These are phyloP conservation scores for Stachybotrys elegans DNA, from an alignment of 2,329 filamentous ascomycete genomes.

Conservation along the genomic window DNA sequence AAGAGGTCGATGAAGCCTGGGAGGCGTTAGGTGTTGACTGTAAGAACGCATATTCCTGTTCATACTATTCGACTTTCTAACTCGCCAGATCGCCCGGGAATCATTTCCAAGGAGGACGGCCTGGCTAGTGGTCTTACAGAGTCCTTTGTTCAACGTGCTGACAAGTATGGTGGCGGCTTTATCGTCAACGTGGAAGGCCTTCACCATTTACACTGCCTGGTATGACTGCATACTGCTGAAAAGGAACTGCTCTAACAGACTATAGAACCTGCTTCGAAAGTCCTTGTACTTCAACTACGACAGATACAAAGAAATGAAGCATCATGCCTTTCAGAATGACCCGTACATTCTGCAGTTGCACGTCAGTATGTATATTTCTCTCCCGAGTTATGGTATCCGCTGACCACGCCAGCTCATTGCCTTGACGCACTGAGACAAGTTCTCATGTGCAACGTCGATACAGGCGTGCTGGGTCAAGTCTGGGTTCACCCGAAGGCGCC, in stretches of 20 bases:
- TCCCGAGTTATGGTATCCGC: neutral
- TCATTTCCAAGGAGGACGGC: slow-evolving; percentile 46
- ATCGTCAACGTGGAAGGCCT: slow-evolving; percentile 52
- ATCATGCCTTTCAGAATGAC: slow-evolving; percentile 51
- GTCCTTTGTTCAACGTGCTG: slow-evolving; percentile 50
- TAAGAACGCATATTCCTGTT: slow-evolving; percentile 17
- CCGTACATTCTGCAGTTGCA: slow-evolving; percentile 50
- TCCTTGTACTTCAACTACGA: slow-evolving; percentile 54
- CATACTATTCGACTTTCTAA: no score
- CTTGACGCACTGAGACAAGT: slow-evolving; percentile 57
- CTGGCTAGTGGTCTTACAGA: slow-evolving; percentile 42
- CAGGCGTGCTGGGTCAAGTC: slow-evolving; percentile 55
- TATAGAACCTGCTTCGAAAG: slow-evolving; percentile 52
- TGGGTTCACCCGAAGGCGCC: slow-evolving; percentile 46
- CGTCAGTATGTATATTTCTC: slow-evolving; percentile 39
- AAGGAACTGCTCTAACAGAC: neutral
- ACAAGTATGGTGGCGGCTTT: slow-evolving; percentile 54
- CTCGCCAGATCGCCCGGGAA: slow-evolving; percentile 35
- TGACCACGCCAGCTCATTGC: slow-evolving; percentile 37
- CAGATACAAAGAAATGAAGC: slow-evolving; percentile 45
- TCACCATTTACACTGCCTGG: slow-evolving; percentile 55
- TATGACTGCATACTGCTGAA: slow-evolving; percentile 13
- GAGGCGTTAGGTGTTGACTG: slow-evolving; percentile 37
- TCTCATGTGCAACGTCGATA: slow-evolving; percentile 58
- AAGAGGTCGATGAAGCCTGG: slow-evolving; percentile 55